Evolutionary conservation across 2,329 filamentous ascomycete genomes (phyloP).

Genomic region (Rhexocercosporidium sp.): DNA sequence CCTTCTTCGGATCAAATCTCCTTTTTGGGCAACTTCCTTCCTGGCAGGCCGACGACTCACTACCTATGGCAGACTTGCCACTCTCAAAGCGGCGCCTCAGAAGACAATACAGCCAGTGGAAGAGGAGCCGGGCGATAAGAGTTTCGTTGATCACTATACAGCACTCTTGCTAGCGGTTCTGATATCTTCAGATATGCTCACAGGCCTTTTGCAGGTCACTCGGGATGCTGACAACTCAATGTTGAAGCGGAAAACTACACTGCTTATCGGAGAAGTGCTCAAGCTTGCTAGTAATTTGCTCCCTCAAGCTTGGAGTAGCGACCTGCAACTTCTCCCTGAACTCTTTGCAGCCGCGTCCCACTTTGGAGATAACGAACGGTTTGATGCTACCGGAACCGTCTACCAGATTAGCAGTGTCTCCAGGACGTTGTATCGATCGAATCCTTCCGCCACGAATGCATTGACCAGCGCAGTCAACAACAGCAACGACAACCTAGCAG

Average conservation of each 20-base stretch:
- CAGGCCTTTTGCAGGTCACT: constrained; percentile 66
- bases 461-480: constrained; percentile 36
- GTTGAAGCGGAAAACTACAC: constrained; percentile 84
- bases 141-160: constrained; percentile 92
- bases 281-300: constrained; percentile 87
- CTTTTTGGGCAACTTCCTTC: constrained; percentile 95
- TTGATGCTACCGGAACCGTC: constrained; percentile 85
- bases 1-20: constrained; percentile 84
- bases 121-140: constrained; percentile 76
- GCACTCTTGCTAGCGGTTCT: constrained; percentile 86
- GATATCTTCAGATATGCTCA: constrained; percentile 78
- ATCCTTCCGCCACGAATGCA: constrained; percentile 49
- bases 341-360: constrained; percentile 78
- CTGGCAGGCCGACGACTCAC: constrained; percentile 90
- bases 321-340: constrained; percentile 86
- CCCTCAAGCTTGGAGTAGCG: constrained; percentile 79
- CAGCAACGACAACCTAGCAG: constrained; percentile 53
- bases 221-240: constrained; percentile 70
- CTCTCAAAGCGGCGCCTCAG: constrained; percentile 67
- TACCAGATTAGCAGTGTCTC: constrained; percentile 99
- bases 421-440: constrained; percentile 84
- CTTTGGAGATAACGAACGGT: constrained; percentile 73
- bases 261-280: constrained; percentile 88
- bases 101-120: constrained; percentile 57
- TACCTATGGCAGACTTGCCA: constrained; percentile 93